These are phyloP conservation scores for Lotus japonicus DNA, from an alignment of 306 rosid genomes.

Conservation along the genomic window DNA sequence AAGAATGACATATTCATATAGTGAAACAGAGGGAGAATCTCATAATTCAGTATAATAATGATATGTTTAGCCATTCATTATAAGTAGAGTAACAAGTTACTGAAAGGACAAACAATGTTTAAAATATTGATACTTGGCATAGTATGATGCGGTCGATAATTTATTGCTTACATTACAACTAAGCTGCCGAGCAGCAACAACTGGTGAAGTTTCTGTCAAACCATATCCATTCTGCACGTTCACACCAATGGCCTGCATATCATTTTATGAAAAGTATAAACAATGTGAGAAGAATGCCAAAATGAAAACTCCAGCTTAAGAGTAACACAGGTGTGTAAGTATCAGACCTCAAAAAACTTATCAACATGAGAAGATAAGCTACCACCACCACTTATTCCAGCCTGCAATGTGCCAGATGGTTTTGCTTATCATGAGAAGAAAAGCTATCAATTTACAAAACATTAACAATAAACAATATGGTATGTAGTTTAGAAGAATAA, in stretches of 20 bases:
- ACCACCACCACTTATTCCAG: constrained; percentile 93
- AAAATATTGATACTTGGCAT: background rate
- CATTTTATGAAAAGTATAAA: background rate
- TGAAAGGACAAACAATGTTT: background rate
- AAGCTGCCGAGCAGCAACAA: constrained; percentile 65
- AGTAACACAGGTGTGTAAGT: background rate
- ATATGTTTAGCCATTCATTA: constrained; percentile 3
- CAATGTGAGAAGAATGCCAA: background rate
- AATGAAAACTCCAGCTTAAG: background rate
- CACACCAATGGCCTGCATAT: constrained; percentile 76
- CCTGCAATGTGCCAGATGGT: constrained; percentile 52
- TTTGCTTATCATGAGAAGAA: constrained; percentile 22
- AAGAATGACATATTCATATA: background rate
- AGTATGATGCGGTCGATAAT: constrained; percentile 7
- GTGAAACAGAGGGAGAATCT: background rate
- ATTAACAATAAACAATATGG: background rate
- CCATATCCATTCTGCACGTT: constrained; percentile 92
- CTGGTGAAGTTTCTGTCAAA: constrained; percentile 90
- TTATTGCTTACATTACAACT: constrained; percentile 61
- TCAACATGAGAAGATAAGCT: constrained; percentile 77
- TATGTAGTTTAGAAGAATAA: background rate
- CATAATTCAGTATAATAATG: background rate
- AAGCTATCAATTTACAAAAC: constrained; percentile 6
- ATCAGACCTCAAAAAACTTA: constrained; percentile 80
- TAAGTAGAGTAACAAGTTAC: background rate